Percentiles rank a stretch among this genome's conserved stretches.
Conservation (phyloP, 192 early-diverging fungal genomes). For the Rhizophagus sp. region DNA sequence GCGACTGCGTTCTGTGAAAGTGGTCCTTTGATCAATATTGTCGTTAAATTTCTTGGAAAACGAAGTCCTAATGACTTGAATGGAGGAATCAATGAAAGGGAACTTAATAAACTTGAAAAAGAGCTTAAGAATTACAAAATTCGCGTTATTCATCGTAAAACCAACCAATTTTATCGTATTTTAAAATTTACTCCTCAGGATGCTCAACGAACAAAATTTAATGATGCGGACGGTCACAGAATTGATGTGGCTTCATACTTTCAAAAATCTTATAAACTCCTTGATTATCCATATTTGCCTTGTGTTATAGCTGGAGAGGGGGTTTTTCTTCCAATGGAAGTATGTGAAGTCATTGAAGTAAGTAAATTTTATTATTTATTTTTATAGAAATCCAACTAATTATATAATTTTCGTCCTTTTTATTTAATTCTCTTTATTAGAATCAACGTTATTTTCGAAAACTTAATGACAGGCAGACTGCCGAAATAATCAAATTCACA, state of each 20-base stretch:
- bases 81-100: constrained; percentile 43
- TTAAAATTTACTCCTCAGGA: constrained; percentile 62
- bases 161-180: constrained; percentile 70
- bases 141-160: constrained; percentile 55
- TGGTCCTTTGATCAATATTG: constrained; percentile 72
- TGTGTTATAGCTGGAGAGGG: constrained; percentile 71
- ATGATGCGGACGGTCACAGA: constrained; percentile 53
- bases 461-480: constrained; percentile 83
- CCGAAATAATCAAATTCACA: constrained; percentile 79
- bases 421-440: constrained; percentile 38
- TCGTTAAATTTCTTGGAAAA: constrained; percentile 63
- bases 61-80: constrained; percentile 51
- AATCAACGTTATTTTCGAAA: constrained; percentile 44
- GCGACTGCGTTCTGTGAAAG: constrained; percentile 67
- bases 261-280: constrained; percentile 47
- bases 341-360: constrained; percentile 70
- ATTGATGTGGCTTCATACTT: constrained; percentile 80
- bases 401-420: constrained; percentile 65
- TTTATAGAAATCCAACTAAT: constrained; percentile 67
- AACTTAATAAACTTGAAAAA: constrained; percentile 49
- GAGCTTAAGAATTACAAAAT: constrained; percentile 53
- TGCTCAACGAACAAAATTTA: constrained; percentile 73
- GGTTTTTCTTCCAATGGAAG: constrained; percentile 83
- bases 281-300: constrained; percentile 81
- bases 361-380: not conserved